Base-by-base conservation (phyloP, 2,329 filamentous ascomycete species). In the Calonectria pseudoreteaudii region DNA sequence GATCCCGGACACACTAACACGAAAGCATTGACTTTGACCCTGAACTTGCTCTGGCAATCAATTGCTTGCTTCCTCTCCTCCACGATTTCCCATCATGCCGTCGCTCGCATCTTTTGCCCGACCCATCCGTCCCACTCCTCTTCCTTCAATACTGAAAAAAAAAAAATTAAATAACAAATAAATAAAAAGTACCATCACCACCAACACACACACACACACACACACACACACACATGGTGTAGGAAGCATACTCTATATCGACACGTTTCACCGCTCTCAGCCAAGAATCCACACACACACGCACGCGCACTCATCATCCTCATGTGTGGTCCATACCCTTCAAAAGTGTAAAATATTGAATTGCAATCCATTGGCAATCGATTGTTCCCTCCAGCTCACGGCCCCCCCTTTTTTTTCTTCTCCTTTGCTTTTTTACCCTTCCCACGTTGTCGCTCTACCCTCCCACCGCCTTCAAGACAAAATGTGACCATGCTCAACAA, bases 1-100 rank as follows among this genome's bases (percentile, higher is more conserved):
- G 11, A 23, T 36, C 34, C 50, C 26, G 10, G 53, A 26, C 53
- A 34, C 53, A 60, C 31, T 60, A 36, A 60, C 53, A 26, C 53
- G 31, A n/a, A n/a, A 60, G 53, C 53, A 60, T 60, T 60, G 53
- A 60, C 53, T 60, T 60, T 26, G n/a, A 60, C 53, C 53, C 53
- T 36, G 34, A 28, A n/a, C n/a, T 38, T 60, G 53, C 53, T 34
- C 53, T 60, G 53, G 38, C 31, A 38, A 60, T 60, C 31, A 38
- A 38, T 60, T 60, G 30, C 53, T 34, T 34, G 7, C 31, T 34
- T 11, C n/a, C n/a, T n/a, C 31, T 34, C n/a, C 53, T 60, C 31
- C 14, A 8, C 52, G 52, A 34, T 34, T n/a, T 4, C n/a, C 53
- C 53, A 60, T 23, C 20, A 26, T 20, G 53, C 31, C 18, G 11